Evolutionary conservation across 768 basidiomycete species (phyloP), one percentile per base, ranked within the genome.

Genomic region (Chalciporus chontae): DNA sequence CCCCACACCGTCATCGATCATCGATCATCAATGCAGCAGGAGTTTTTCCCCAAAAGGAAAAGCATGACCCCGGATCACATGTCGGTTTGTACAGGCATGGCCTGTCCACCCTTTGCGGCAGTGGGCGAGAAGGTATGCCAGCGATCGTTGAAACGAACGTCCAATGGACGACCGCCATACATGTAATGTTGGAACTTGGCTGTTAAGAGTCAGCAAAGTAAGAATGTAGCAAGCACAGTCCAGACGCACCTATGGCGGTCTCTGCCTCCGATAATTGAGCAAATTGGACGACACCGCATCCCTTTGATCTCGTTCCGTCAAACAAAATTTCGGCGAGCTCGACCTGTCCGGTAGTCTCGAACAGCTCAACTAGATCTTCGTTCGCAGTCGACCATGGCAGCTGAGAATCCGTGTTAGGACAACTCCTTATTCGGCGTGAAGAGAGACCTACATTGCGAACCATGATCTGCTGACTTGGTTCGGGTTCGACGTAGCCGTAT

Each of bases 331-430:
- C 95, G 3, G 95, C 95, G 29, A 92, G 74, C 62, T 94, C 89
- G 31, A 99, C 95, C 57, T 87, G 87, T 9, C 94, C 95, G 0
- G 94, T 96, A 29, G 95, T 99, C 74, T 97, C 94, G 61, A 99
- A 99, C 17, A 99, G 71, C 71, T 99, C 95, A 18, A 99, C 94
- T 39, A 99, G 73, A 66, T 99, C 95, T 66, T 99, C 95, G 66
- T 99, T 97, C 7, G 95, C 94, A 40, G 95, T 99, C 9, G 95
- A 97, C 94, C 94, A 99, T 1, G 95, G 95, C 15, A 99, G 71
- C 95, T 98, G 55, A 18, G 49, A 41, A 14, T 50, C 40, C 32
- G 41, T 9, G 15, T 48, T 19, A 44, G 26, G 31, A 32, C 21
- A 36, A 5, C 11, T 14, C n/a, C 21, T 1, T 3, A 21, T 26